Evolutionary conservation across 2,329 filamentous ascomycete genomes (phyloP).

Genomic region (Escovopsis sp.): DNA sequence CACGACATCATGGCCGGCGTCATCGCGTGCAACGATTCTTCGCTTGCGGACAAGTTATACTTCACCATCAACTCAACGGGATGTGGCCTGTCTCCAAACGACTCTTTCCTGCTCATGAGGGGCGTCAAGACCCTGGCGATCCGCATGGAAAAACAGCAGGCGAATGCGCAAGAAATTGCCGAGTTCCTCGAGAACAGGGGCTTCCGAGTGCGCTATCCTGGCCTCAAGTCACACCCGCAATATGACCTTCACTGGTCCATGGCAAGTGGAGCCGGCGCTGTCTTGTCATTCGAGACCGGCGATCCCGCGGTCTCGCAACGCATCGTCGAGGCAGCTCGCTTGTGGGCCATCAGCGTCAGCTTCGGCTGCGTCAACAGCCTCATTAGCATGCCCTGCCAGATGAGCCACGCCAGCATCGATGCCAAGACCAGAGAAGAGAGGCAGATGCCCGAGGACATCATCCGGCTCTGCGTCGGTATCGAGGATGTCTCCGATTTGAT

Average conservation of each 20-base stretch:
- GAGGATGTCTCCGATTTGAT: constrained; percentile 86
- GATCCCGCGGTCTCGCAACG: constrained; percentile 71
- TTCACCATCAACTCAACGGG: constrained; percentile 96
- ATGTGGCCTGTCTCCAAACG: constrained; percentile 86
- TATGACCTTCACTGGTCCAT: constrained; percentile 94
- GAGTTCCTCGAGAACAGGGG: constrained; percentile 82
- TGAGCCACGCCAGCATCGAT: constrained; percentile 98
- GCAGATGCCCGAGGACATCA: constrained; percentile 92
- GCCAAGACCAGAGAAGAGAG: constrained; percentile 80
- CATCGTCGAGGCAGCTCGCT: constrained; percentile 80
- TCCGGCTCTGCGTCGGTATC: constrained; percentile 88
- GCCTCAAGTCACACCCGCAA: constrained; percentile 86
- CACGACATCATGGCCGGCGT: constrained; percentile 99
- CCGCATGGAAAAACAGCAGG: constrained; percentile 96
- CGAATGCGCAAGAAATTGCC: constrained; percentile 80
- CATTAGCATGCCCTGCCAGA: constrained; percentile 98
- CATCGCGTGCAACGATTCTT: constrained; percentile 72
- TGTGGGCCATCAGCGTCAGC: constrained; percentile 93
- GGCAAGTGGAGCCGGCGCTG: constrained; percentile 84
- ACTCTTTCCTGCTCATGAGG: constrained; percentile 88
- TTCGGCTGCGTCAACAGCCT: constrained; percentile 97
- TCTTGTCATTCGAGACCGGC: constrained; percentile 91
- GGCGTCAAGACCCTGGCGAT: constrained; percentile 95
- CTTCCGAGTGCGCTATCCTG: constrained; percentile 91
- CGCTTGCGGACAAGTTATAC: constrained; percentile 77